Base-by-base conservation (phyloP, 2,329 filamentous ascomycete genomes). In the Fusarium aywerte region DNA sequence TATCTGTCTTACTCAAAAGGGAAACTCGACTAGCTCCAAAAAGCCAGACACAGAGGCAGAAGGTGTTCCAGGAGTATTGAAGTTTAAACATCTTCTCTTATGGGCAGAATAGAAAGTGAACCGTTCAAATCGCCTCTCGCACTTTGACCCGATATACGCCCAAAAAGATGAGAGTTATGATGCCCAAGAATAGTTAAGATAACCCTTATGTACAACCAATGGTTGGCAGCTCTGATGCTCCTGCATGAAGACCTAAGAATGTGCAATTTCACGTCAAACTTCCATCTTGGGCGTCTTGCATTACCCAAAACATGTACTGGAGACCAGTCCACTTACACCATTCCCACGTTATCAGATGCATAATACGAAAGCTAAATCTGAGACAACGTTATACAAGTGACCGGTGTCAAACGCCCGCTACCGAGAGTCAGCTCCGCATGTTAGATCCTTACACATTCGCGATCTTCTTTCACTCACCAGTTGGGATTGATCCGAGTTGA, bases 281-380 rank as follows among this genome's bases (percentile, higher is more conserved):
- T 39, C 15, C 35, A 32, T 38, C 23, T 56, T 31, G 38, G 42
- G 40, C 31, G 43, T 68, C 27, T 42, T 44, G 50, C 60, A 56
- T 56, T 20, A 29, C 47, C 32, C 27, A 52, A 36, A 23, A 35
- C 39, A n/a, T 23, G 32, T 31, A 39, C 23, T 25, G 23, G 31
- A 33, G 18, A 44, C 38, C 33, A 36, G 38, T 43, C 62, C 50
- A 61, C 65, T 62, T 66, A 51, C 38, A 54, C 40, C 16, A 44
- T 44, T 49, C 35, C 38, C 23, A 35, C 45, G 9, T 35, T 62
- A 57, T 51, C 52, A 58, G 42, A 47, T 61, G 48, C 47, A 54
- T 36, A 35, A 40, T 32, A 57, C 42, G 20, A 50, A 29, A 18
- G 36, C 25, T 45, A 20, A 50, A 49, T 39, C 27, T 35, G 64